These are phyloP conservation scores for Tilletia horrida DNA, from an alignment of 1,284 basidiomycete species.

Conservation along the genomic window DNA sequence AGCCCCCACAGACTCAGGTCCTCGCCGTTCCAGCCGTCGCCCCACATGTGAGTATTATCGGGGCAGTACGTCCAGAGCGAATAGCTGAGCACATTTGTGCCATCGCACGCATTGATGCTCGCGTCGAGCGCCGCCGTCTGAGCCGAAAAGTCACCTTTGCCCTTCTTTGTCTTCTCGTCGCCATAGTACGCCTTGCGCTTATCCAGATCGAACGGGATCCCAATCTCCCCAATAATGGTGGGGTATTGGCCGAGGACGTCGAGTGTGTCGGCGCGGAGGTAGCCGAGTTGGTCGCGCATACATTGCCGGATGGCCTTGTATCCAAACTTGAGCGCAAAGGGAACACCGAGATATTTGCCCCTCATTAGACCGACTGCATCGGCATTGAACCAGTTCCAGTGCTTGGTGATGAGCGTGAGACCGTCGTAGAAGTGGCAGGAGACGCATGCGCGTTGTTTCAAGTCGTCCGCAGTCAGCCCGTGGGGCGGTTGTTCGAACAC, in stretches of 20 bases:
- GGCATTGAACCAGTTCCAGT: constrained; percentile 81
- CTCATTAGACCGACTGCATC: constrained; percentile 69
- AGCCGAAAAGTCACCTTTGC: constrained; percentile 64
- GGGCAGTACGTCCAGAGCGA: constrained; percentile 89
- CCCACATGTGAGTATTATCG: constrained; percentile 73
- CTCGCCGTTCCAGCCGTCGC: constrained; percentile 94
- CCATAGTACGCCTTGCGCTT: constrained; percentile 67
- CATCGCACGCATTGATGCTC: constrained; percentile 83
- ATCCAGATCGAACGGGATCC: constrained; percentile 90
- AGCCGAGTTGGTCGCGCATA: constrained; percentile 76
- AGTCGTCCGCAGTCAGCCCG: constrained; percentile 62
- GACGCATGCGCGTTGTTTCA: constrained; percentile 72
- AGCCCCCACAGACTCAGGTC: constrained; percentile 80
- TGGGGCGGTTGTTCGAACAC: constrained; percentile 75
- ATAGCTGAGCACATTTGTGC: constrained; percentile 74
- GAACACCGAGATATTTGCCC: constrained; percentile 69
- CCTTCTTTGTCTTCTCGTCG: constrained; percentile 34
- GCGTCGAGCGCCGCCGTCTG: constrained; percentile 88
- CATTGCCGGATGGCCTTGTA: constrained; percentile 75
- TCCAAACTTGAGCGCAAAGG: constrained; percentile 66
- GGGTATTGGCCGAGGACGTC: constrained; percentile 69
- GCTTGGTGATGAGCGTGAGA: constrained; percentile 61
- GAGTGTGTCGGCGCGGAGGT: constrained; percentile 70
- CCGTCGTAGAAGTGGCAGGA: constrained; percentile 95
- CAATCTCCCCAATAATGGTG: constrained; percentile 91